Conservation (phyloP, 2,329 filamentous ascomycete species). For the Didymella pinodella region DNA sequence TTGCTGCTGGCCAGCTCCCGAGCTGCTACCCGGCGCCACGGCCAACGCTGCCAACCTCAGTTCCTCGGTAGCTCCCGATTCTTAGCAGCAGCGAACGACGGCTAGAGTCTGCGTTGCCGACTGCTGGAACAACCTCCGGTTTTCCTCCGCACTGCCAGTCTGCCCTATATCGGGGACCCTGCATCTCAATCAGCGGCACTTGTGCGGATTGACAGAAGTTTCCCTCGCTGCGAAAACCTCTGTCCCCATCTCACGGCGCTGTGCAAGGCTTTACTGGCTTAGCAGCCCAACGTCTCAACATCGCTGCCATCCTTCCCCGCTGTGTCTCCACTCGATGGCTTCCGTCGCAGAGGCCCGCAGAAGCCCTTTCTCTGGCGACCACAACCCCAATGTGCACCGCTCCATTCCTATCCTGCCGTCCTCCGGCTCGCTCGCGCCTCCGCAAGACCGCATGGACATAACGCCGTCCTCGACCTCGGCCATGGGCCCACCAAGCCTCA, state of each 20-base stretch:
- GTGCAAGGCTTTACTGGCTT: conserved; percentile 11
- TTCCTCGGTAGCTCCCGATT: conserved; percentile 13
- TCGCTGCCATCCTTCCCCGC: conserved; percentile 20
- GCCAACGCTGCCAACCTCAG: conserved; percentile 13
- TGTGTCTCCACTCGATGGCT: conserved; percentile 49
- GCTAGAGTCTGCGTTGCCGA: conserved; percentile 9
- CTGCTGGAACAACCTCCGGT: conserved; percentile 16
- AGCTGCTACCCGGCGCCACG: conserved; percentile 17
- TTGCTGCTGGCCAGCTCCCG: conserved; percentile 15
- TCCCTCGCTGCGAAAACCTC: conserved; percentile 9
- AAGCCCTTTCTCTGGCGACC: conserved; percentile 57
- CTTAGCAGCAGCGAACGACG: conserved; percentile 11
- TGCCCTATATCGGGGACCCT: conserved; percentile 19
- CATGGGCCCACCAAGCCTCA: conserved; percentile 59
- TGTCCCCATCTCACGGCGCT: conserved; percentile 10
- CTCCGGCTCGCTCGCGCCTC: conserved; percentile 55
- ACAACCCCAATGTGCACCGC: conserved; percentile 57
- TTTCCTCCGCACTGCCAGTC: conserved; percentile 14
- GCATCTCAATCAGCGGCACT: conserved; percentile 13
- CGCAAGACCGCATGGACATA: conserved; percentile 64
- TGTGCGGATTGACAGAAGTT: conserved; percentile 7
- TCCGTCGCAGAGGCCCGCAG: conserved; percentile 55
- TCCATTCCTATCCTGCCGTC: conserved; percentile 62
- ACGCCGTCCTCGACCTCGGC: conserved; percentile 56
- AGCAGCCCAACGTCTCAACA: conserved; percentile 23